phyloP scores from a whole-genome alignment of 805 yeast genomes.

The Candida orba region DNA sequence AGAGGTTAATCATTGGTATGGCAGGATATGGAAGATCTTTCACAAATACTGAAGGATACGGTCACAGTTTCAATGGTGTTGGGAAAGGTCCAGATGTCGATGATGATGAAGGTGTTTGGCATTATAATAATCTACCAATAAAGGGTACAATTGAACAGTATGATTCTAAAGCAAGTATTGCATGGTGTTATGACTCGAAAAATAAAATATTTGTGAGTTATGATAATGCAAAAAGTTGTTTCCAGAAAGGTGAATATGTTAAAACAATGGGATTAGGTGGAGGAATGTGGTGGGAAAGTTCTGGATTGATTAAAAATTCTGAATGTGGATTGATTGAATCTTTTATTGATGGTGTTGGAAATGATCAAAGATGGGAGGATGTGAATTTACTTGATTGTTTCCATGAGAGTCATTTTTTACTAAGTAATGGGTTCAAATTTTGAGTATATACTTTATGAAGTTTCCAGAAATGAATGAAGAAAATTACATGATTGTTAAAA shows the following conservation, averaged over 20 bases:
- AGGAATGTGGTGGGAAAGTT: conserved; percentile 93
- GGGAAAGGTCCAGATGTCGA: conserved; percentile 29
- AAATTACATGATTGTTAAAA: no score
- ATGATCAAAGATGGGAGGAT: conserved; percentile 7
- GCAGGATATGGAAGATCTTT: conserved; percentile 75
- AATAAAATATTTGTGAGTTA: conserved; percentile 45
- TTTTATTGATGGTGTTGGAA: conserved; percentile 31
- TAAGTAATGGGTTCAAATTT: conserved; percentile 3
- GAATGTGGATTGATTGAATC: conserved; percentile 35
- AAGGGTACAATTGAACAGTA: conserved; percentile 36
- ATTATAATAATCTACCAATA: conserved; percentile 49
- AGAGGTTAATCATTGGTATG: conserved; percentile 71
- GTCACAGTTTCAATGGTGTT: conserved; percentile 36
- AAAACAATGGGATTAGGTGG: conserved; percentile 53
- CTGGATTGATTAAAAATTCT: conserved; percentile 34
- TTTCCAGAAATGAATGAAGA: no score
- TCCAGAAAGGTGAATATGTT: conserved; percentile 55
- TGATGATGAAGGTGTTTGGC: conserved; percentile 43
- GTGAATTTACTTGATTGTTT: conserved; percentile 8
- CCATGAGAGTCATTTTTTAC: conserved; percentile 11
- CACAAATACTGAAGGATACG: conserved; percentile 34
- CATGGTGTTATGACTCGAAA: conserved; percentile 39
- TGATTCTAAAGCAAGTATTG: conserved; percentile 48
- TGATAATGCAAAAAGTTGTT: conserved; percentile 53
- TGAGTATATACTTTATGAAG: no score